Evolutionary conservation across 2,329 filamentous ascomycete genomes (phyloP), one percentile per base, ranked within the genome.

Genomic region (Xylaria hypoxylon): DNA sequence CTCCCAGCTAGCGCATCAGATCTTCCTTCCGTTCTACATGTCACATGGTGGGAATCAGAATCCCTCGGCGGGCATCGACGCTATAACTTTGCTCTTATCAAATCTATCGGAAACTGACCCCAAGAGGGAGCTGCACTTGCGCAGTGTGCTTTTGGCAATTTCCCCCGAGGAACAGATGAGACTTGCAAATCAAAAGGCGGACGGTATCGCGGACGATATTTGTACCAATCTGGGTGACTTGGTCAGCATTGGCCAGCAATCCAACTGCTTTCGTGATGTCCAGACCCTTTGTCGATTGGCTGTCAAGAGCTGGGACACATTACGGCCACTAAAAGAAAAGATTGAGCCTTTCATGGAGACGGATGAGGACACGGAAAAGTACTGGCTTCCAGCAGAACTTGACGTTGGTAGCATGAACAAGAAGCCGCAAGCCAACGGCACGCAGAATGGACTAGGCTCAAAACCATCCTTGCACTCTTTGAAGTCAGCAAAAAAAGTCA

Each of bases 381-480:
- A 61, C 47, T 70, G 68, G 68, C 58, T 68, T 2, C 68, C 65
- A 2, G 68, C 62, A 42, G 68, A 70, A 31, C 24, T 68, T 2
- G 59, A 70, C 15, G 13, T 40, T 10, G 28, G 13, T 2, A 53
- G 13, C 17, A 44, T 44, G 8, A 19, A 7, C 11, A 59, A 61
- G 44, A 66, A 63, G 51, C 31, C 15, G 10, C 63, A 52, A 8
- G 24, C 33, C 1, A 60, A 60, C 31, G 59, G 55, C 22, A 62
- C 53, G 22, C 33, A 42, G 7, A 65, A 68, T 13, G 64, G 62
- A 2, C 51, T 69, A 3, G 51, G 10, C 24, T 59, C 51, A 5
- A 70, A 70, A 56, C 55, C 62, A 0, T 68, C 65, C 1, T 0
- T 69, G 5, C 62, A 65, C 11, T 65, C 62, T 1, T 38, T 68